phyloP scores from a whole-genome alignment of 495 filamentous ascomycete species.

The Tuber melanosporum region DNA sequence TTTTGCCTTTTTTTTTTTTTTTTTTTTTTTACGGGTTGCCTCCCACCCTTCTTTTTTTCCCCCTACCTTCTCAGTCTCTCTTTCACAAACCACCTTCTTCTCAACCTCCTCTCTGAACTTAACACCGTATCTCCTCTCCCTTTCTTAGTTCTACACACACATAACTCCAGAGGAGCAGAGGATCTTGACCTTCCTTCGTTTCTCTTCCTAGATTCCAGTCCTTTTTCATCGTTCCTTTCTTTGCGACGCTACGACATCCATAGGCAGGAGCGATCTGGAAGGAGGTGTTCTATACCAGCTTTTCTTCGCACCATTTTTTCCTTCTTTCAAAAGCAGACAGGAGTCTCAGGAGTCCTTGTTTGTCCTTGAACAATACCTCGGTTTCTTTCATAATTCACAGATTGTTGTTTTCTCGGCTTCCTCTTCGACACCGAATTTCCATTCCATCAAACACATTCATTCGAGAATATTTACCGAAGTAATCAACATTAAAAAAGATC shows the following conservation, averaged over 20 bases:
- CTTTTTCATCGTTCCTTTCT: constrained; percentile 44
- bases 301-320: constrained; percentile 29
- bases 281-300: constrained; percentile 13
- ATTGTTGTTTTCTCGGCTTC: constrained; percentile 11
- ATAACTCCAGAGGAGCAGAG: constrained; percentile 46
- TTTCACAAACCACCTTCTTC: constrained; percentile 28
- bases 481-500: constrained; percentile 12
- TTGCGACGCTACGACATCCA: constrained; percentile 42
- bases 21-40: constrained; percentile 25
- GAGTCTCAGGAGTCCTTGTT: constrained; percentile 30
- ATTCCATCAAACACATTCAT: constrained; percentile 8
- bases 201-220: constrained; percentile 42
- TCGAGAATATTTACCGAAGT: constrained; percentile 10
- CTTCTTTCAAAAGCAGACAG: constrained; percentile 28
- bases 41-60: constrained; percentile 36
- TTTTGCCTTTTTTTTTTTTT: constrained; percentile 33
- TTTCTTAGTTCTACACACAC: constrained; percentile 47
- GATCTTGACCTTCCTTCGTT: constrained; percentile 45
- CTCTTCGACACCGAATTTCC: constrained; percentile 13
- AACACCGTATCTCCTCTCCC: constrained; percentile 38
- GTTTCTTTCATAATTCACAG: constrained; percentile 23
- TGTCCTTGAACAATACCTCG: constrained; percentile 19
- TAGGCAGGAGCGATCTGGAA: constrained; percentile 27
- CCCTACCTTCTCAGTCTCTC: constrained; percentile 32
- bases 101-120: constrained; percentile 28